A percentile compares a stretch with the other conserved stretches of the same genome.
These are phyloP conservation scores for Bruguiera parviflora DNA, from an alignment of 345 rosid genomes.

Conservation along the genomic window DNA sequence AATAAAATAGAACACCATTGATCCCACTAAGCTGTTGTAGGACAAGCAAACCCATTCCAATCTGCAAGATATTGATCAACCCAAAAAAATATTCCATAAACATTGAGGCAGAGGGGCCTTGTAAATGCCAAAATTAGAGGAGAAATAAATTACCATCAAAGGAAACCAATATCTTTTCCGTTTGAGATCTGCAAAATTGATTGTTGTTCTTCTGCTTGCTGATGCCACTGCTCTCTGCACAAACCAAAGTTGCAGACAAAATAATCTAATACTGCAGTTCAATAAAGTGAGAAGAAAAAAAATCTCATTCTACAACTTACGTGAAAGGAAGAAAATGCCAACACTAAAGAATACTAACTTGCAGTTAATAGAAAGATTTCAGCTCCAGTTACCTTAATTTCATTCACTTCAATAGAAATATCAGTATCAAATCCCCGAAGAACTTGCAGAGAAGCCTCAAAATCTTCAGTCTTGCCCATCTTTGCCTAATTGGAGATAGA, in stretches of 20 bases:
- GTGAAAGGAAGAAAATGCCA: not conserved
- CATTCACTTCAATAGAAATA: constrained; percentile 90
- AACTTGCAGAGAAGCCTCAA: constrained; percentile 97
- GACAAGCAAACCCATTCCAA: constrained; percentile 85
- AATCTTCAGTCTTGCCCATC: constrained; percentile 99
- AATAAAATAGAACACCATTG: constrained; percentile 86
- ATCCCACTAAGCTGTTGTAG: constrained; percentile 90
- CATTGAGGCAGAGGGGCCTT: too few relatives aligned
- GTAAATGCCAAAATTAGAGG: not conserved
- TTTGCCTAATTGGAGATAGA: constrained; percentile 58
- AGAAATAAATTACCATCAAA: constrained; percentile 49
- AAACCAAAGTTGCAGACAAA: constrained; percentile 23
- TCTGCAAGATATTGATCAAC: constrained; percentile 41
- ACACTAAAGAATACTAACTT: not conserved
- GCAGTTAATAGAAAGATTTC: not conserved
- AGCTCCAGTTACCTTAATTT: constrained; percentile 66
- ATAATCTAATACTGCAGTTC: not conserved
- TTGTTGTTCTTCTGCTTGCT: constrained; percentile 59
- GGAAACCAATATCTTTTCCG: constrained; percentile 96
- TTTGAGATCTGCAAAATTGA: constrained; percentile 83
- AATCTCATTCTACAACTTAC: not conserved
- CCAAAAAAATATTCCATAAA: not conserved
- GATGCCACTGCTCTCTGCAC: constrained; percentile 85
- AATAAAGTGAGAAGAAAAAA: not conserved
- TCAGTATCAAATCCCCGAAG: constrained; percentile 93